Percentiles rank a stretch among this genome's conserved stretches.
Evolutionary conservation across 768 basidiomycete species (phyloP).

Genomic region (Atractiella rhizophila): DNA sequence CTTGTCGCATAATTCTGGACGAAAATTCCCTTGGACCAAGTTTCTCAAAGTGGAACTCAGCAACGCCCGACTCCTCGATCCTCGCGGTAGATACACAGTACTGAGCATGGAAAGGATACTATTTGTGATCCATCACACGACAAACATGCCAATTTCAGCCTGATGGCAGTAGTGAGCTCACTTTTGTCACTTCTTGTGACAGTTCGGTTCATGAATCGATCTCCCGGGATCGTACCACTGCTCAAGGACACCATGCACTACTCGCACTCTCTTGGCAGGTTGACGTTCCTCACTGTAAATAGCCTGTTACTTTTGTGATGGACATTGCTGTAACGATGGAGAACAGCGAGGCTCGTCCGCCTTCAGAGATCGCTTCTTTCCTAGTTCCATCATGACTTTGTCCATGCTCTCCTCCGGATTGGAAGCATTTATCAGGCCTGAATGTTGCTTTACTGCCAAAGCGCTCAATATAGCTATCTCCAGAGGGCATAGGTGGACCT

Average conservation of each 20-base stretch:
- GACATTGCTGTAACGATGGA: slow-evolving; percentile 66
- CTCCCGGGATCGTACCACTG: slow-evolving; percentile 61
- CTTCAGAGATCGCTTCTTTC: slow-evolving; percentile 55
- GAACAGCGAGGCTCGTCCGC: slow-evolving; percentile 58
- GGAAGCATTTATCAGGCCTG: too few relatives aligned
- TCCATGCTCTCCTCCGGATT: too few relatives aligned
- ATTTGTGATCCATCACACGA: slow-evolving; percentile 42
- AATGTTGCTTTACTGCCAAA: too few relatives aligned
- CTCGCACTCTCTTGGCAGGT: slow-evolving; percentile 53
- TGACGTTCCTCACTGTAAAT: slow-evolving; percentile 53
- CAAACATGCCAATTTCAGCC: slow-evolving; percentile 44
- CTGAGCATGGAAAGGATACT: slow-evolving; percentile 42
- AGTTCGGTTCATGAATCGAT: slow-evolving; percentile 68
- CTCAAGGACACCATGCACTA: slow-evolving; percentile 47
- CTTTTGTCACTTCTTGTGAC: slow-evolving; percentile 64
- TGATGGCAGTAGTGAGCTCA: slow-evolving; percentile 53
- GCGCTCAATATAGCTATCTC: too few relatives aligned
- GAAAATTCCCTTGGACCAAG: slow-evolving; percentile 63
- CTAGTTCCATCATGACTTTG: too few relatives aligned
- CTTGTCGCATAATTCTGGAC: slow-evolving; percentile 65
- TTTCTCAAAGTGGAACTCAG: slow-evolving; percentile 52
- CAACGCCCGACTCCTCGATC: slow-evolving; percentile 59
- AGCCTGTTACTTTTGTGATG: slow-evolving; percentile 68
- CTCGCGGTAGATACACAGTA: slow-evolving; percentile 54
- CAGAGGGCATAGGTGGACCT: too few relatives aligned